phyloP scores from a whole-genome alignment of 164 flowering plant genomes.

The Brasenia schreberi region DNA sequence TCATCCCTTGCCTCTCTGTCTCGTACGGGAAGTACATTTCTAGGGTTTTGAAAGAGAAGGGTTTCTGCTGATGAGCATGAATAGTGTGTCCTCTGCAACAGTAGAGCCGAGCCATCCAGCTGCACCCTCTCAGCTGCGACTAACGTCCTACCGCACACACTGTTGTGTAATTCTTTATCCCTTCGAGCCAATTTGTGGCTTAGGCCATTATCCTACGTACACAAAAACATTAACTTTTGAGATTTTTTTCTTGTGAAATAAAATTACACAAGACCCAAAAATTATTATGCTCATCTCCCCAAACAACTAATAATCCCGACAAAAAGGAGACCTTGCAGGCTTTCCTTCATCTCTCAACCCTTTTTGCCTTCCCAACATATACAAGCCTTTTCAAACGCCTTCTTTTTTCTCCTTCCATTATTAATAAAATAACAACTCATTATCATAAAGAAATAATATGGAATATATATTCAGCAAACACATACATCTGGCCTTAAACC shows the following conservation, averaged over 20 bases:
- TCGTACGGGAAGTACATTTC: background rate
- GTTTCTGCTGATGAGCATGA: background rate
- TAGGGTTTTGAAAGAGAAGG: background rate
- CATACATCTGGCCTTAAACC: no score
- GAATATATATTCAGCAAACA: no score
- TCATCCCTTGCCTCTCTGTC: background rate
- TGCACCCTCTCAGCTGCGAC: background rate
- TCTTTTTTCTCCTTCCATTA: slow-evolving; percentile 1
- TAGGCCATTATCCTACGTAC: background rate
- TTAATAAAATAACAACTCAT: background rate
- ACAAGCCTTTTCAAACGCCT: slow-evolving; percentile 16
- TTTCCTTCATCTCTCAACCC: background rate
- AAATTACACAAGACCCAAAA: no score
- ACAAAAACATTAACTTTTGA: no score
- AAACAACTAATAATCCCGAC: background rate
- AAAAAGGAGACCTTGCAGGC: background rate
- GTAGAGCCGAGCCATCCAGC: background rate
- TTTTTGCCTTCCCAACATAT: slow-evolving; percentile 35
- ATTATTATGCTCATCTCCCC: background rate
- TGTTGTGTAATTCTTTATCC: background rate
- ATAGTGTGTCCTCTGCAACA: background rate
- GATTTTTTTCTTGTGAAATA: no score
- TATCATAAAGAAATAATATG: background rate
- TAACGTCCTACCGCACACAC: background rate
- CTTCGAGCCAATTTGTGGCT: background rate